Base-by-base conservation (phyloP, 306 rosid species). In the Citrullus amarus region DNA sequence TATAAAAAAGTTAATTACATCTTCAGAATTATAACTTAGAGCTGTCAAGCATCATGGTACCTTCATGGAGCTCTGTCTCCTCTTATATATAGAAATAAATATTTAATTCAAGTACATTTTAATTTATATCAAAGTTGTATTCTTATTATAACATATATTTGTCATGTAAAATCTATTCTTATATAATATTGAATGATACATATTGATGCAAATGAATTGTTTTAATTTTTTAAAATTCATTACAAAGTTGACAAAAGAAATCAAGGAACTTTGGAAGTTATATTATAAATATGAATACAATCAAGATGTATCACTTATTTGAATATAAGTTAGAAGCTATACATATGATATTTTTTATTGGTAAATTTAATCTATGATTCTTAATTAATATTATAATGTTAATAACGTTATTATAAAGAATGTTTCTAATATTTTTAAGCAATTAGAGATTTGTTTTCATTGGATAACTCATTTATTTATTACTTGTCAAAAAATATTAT, bases 21-120 rank as follows among this genome's bases (percentile, higher is more conserved):
- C 56, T 71, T 46, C 39, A 46, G 76, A 46, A 70, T 70, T 70
- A 46, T 70, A 43, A 20, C 76, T 71, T 48, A n/a, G 54, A 71
- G 76, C 76, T 71, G 76, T 71, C 76, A 46, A 71, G 2, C 58
- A 71, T 71, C 76, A 71, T 71, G 58, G 41, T 69, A 46, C 39
- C 41, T 71, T 71, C 46, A 34, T 65, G 48, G 13, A 65, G 25
- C 25, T 13, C 46, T 63, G 46, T 36, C 46, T 63, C 13, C 46
- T 34, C 20, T 36, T 34, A 15, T 14, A 34, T 34, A 63, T 30
- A 10, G 9, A 22, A 3, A 51, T 51, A 6, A 6, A 32, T 32
- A 32, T 32, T 32, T 32, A 32, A 32, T 46, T 15, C 16, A 54
- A 17, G 1, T 6, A 54, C 1, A 16, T 54, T 54, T 6, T 57